These are phyloP conservation scores for Lodderomyces metapsilosis DNA, from an alignment of 1,139 yeast genomes.

Conservation along the genomic window DNA sequence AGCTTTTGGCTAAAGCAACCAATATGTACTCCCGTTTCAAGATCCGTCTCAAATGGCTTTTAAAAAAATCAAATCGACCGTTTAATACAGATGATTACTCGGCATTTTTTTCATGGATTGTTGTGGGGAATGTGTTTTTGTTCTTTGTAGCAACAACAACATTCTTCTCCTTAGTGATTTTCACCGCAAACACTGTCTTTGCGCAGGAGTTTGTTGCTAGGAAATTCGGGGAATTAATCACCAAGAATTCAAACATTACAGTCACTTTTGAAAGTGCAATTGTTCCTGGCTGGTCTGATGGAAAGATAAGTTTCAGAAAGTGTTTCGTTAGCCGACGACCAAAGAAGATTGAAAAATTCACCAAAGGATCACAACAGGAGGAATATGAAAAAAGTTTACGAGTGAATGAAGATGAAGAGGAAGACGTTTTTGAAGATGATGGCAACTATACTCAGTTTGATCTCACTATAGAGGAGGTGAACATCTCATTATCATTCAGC, in stretches of 20 bases:
- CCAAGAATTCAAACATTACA: slow-evolving; percentile 79
- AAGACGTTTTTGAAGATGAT: slow-evolving; percentile 54
- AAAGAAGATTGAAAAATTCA: slow-evolving; percentile 46
- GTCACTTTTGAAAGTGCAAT: slow-evolving; percentile 93
- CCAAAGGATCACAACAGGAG: slow-evolving; percentile 72
- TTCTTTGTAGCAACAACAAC: slow-evolving; percentile 87
- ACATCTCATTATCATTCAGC: slow-evolving; percentile 72
- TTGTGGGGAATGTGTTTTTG: slow-evolving; percentile 80
- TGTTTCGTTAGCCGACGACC: slow-evolving; percentile 90
- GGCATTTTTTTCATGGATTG: slow-evolving; percentile 87
- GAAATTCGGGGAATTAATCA: slow-evolving; percentile 75
- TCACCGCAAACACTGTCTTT: slow-evolving; percentile 78
- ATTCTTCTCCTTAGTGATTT: slow-evolving; percentile 74
- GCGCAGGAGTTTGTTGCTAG: slow-evolving; percentile 89
- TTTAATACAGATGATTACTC: slow-evolving; percentile 86
- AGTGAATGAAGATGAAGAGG: slow-evolving; percentile 1
- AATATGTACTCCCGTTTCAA: slow-evolving; percentile 49
- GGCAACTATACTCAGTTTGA: slow-evolving; percentile 97
- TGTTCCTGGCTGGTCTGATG: slow-evolving; percentile 92
- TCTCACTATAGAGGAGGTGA: slow-evolving; percentile 81
- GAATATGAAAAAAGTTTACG: slow-evolving; percentile 52
- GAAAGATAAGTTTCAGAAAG: slow-evolving; percentile 77
- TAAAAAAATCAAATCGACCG: slow-evolving; percentile 57
- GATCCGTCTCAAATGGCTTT: slow-evolving; percentile 67
- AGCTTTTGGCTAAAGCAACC: slow-evolving; percentile 52